A percentile compares a stretch with the other conserved stretches of the same genome.
Conservation (phyloP, 441 rosid species). For the Dalechampia spathulata region DNA sequence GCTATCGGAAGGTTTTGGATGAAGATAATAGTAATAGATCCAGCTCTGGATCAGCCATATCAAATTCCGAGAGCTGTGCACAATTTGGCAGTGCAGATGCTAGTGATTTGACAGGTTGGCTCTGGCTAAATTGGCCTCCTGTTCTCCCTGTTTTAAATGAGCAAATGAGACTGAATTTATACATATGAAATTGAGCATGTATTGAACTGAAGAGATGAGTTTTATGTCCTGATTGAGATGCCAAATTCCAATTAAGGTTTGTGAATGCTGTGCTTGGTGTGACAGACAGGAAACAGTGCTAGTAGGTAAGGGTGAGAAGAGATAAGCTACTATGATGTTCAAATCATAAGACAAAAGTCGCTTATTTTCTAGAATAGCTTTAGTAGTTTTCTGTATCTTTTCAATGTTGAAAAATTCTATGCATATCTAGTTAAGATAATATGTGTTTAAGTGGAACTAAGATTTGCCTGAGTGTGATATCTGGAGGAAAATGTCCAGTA, state of each 20-base stretch:
- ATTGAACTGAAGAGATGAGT: not conserved
- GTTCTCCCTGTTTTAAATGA: too few relatives aligned
- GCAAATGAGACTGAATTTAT: too few relatives aligned
- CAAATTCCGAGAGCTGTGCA: slow-evolving; percentile 91
- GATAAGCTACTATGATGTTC: not conserved
- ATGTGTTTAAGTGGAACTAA: too few relatives aligned
- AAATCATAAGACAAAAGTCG: not conserved
- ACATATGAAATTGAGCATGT: not conserved
- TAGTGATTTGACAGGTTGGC: slow-evolving; percentile 95
- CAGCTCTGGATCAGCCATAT: slow-evolving; percentile 97
- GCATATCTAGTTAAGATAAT: too few relatives aligned
- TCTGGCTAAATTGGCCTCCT: too few relatives aligned
- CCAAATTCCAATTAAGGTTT: not conserved
- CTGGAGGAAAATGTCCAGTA: too few relatives aligned
- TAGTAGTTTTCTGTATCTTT: too few relatives aligned
- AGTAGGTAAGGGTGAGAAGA: not conserved
- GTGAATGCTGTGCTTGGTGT: not conserved
- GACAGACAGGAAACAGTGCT: not conserved
- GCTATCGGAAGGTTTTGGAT: slow-evolving; percentile 50
- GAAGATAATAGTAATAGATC: slow-evolving; percentile 90
- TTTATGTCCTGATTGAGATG: not conserved
- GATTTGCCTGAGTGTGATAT: too few relatives aligned
- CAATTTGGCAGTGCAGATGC: slow-evolving; percentile 76
- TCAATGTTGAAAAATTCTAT: too few relatives aligned
- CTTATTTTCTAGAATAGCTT: too few relatives aligned